Conservation (phyloP, 2,329 filamentous ascomycete species). For the Thermothelomyces thermophilus region DNA sequence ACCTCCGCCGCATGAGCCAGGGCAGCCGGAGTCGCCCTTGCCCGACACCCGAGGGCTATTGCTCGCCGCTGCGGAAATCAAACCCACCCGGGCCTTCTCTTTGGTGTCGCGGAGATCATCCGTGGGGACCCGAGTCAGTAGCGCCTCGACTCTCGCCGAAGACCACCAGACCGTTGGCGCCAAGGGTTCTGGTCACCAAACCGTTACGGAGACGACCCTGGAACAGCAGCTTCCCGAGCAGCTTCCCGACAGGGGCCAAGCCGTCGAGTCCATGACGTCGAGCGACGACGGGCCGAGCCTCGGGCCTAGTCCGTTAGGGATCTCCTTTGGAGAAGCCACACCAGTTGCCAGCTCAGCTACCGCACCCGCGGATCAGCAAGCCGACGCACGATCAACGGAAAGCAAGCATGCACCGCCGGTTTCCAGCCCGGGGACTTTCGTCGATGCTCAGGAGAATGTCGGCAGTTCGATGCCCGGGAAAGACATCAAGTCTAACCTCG, state of each 20-base stretch:
- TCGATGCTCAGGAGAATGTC: conserved; percentile 19
- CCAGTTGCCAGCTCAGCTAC: background rate
- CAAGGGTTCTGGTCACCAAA: background rate
- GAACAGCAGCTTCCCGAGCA: background rate
- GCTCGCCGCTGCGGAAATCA: conserved; percentile 10
- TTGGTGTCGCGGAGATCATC: conserved; percentile 12
- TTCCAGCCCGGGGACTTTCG: conserved; percentile 10
- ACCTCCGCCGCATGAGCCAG: background rate
- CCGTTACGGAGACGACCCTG: background rate
- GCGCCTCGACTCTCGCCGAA: conserved; percentile 16
- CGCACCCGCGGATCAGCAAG: background rate
- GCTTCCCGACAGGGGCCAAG: too few species aligned
- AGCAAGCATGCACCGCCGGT: background rate
- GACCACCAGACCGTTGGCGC: conserved; percentile 7
- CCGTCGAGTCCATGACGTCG: conserved; percentile 5
- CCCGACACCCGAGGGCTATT: conserved; percentile 1
- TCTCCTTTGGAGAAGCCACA: conserved; percentile 5
- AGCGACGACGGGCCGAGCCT: conserved; percentile 1
- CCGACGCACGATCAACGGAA: background rate
- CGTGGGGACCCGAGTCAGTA: conserved; percentile 12
- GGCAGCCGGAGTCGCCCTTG: background rate
- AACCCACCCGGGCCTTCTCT: conserved; percentile 15
- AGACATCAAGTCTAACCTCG: background rate
- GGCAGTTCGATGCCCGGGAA: conserved; percentile 3
- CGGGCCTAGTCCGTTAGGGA: conserved; percentile 6